Percentiles rank a stretch among this genome's conserved stretches.
These are phyloP conservation scores for Byssoonygena ceratinophila DNA, from an alignment of 2,329 filamentous ascomycete genomes.

Conservation along the genomic window DNA sequence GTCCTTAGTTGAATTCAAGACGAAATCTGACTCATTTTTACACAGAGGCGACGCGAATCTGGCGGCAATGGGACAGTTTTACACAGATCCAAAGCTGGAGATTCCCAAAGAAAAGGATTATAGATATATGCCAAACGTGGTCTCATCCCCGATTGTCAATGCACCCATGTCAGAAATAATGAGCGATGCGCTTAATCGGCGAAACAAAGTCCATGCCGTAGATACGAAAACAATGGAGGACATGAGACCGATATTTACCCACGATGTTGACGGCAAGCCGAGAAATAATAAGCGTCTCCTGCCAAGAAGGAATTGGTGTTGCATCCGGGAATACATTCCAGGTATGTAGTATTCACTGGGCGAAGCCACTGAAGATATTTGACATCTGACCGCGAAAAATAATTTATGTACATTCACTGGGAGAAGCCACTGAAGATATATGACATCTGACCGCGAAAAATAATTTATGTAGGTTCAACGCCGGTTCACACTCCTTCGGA, in stretches of 20 bases:
- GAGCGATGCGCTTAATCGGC: conserved; percentile 84
- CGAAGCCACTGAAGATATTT: not conserved
- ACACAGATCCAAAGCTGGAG: conserved; percentile 73
- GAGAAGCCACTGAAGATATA: not conserved
- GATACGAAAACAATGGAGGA: conserved; percentile 73
- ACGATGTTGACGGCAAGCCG: conserved; percentile 78
- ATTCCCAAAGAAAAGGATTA: conserved; percentile 84
- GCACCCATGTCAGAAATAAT: conserved; percentile 77
- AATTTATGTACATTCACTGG: conserved; percentile 15
- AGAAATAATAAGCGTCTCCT: conserved; percentile 86
- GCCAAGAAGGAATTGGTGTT: conserved; percentile 90
- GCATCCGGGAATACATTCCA: conserved; percentile 73
- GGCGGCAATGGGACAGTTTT: conserved; percentile 86
- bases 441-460: conserved; percentile 35
- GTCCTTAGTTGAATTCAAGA: not conserved
- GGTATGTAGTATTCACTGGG: conserved; percentile 36
- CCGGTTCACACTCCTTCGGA: conserved; percentile 58
- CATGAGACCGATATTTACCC: conserved; percentile 87
- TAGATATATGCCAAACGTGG: conserved; percentile 91
- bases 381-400: conserved; percentile 34
- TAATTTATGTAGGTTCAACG: conserved; percentile 52
- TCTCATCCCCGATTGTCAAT: conserved; percentile 91
- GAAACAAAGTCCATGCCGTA: conserved; percentile 64
- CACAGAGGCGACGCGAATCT: conserved; percentile 81
- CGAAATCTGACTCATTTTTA: conserved; percentile 2